A percentile compares a stretch with the other conserved stretches of the same genome.
Conservation (phyloP, 2,329 filamentous ascomycete genomes). For the Colletotrichum sidae region DNA sequence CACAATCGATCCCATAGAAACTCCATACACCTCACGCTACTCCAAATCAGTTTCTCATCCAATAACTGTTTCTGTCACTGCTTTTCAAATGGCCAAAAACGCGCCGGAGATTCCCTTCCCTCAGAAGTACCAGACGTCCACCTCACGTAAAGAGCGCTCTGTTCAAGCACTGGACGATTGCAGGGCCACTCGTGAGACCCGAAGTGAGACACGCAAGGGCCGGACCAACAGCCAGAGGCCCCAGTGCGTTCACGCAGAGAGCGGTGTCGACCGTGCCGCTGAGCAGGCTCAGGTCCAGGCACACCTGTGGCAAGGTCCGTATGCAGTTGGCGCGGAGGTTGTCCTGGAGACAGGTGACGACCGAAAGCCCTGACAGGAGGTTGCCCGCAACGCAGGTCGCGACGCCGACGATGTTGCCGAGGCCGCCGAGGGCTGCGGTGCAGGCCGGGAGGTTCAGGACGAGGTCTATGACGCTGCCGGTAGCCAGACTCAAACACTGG, state of each 20-base stretch:
- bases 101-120: slow-evolving; percentile 45
- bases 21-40: too few relatives aligned
- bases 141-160: not conserved
- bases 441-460: not conserved
- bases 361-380: not conserved
- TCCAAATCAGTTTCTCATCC: too few relatives aligned
- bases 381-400: not conserved
- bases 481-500: not conserved
- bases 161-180: not conserved
- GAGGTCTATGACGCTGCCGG: not conserved
- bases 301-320: not conserved
- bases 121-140: too few relatives aligned
- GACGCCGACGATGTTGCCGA: not conserved
- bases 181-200: not conserved
- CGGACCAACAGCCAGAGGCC: not conserved
- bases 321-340: not conserved
- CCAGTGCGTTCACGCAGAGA: not conserved
- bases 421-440: not conserved
- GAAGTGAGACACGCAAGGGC: not conserved
- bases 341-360: not conserved
- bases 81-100: not conserved
- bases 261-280: not conserved
- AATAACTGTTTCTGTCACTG: too few relatives aligned
- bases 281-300: not conserved
- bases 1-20: too few relatives aligned